These are phyloP conservation scores for Metarhizium sp. DNA, from an alignment of 2,329 filamentous ascomycete species.

Conservation along the genomic window DNA sequence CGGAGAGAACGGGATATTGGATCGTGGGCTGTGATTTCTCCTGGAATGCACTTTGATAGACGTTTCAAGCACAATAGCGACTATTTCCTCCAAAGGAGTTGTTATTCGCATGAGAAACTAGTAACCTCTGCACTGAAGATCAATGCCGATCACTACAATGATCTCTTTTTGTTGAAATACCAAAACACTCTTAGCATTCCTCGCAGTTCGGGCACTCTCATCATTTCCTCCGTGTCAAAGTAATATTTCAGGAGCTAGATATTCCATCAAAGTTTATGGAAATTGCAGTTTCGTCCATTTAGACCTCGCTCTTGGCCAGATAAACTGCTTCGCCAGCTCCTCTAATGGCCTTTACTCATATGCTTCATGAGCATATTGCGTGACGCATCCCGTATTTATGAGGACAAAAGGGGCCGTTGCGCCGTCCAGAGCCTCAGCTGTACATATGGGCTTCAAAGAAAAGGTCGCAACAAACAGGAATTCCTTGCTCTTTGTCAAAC, in stretches of 20 bases:
- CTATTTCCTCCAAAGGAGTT: too few species aligned
- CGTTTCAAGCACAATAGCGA: too few species aligned
- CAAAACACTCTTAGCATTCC: conserved; percentile 61
- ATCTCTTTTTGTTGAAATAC: too few species aligned
- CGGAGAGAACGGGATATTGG: background rate
- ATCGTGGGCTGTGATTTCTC: too few species aligned
- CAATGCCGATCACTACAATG: too few species aligned
- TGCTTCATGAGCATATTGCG: conserved; percentile 71
- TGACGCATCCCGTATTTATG: conserved; percentile 58
- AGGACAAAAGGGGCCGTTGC: conserved; percentile 32
- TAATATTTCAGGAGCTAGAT: conserved; percentile 72
- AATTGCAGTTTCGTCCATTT: conserved; percentile 30
- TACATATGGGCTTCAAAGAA: too few species aligned
- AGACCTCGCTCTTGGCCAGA: conserved; percentile 44
- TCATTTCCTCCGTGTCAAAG: conserved; percentile 51
- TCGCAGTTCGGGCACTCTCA: conserved; percentile 54
- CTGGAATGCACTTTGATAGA: too few species aligned
- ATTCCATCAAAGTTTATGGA: conserved; percentile 36
- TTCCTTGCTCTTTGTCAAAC: too few species aligned
- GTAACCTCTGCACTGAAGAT: too few species aligned
- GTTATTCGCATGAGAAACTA: too few species aligned
- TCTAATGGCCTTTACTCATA: conserved; percentile 73
- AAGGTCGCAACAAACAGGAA: too few species aligned
- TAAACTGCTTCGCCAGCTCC: conserved; percentile 64
- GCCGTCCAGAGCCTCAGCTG: too few species aligned